Evolutionary conservation across 148 eudicot genomes (phyloP).

Genomic region (Gaultheria prostrata): DNA sequence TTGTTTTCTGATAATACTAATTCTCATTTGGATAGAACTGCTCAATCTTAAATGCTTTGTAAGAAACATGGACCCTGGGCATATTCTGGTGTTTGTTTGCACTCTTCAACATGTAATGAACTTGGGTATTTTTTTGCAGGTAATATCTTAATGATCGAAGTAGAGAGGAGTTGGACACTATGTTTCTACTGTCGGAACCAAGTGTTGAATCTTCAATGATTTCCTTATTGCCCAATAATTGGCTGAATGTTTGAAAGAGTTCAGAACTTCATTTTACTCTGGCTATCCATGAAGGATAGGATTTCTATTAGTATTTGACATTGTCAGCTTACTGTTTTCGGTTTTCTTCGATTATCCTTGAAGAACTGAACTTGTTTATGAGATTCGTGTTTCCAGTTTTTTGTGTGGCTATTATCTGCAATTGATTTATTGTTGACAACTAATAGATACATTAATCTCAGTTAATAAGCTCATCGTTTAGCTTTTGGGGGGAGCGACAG

Average conservation of each 20-base stretch:
- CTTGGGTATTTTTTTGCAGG: constrained; percentile 3
- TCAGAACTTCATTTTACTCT: neutral
- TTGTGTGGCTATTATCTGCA: neutral
- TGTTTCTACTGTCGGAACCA: neutral
- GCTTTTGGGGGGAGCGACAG: neutral
- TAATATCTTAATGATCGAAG: neutral
- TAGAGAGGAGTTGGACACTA: neutral
- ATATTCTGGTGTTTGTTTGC: neutral
- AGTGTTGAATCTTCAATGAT: neutral
- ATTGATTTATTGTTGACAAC: neutral
- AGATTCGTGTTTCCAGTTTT: neutral
- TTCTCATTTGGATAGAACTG: neutral
- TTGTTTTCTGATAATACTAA: neutral
- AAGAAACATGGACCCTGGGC: neutral
- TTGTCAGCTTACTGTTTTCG: neutral
- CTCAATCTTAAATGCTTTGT: neutral
- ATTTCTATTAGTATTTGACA: neutral
- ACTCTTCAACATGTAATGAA: neutral
- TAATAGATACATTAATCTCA: neutral
- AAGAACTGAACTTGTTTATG: neutral
- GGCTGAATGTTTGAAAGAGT: constrained; percentile 5
- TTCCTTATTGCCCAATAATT: constrained; percentile 15
- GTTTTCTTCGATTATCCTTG: neutral
- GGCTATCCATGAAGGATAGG: neutral
- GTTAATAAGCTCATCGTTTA: neutral